Percentiles rank a stretch among this genome's conserved stretches.
phyloP scores from a whole-genome alignment of 352 stramenopile species.

The Plasmopara viticola region DNA sequence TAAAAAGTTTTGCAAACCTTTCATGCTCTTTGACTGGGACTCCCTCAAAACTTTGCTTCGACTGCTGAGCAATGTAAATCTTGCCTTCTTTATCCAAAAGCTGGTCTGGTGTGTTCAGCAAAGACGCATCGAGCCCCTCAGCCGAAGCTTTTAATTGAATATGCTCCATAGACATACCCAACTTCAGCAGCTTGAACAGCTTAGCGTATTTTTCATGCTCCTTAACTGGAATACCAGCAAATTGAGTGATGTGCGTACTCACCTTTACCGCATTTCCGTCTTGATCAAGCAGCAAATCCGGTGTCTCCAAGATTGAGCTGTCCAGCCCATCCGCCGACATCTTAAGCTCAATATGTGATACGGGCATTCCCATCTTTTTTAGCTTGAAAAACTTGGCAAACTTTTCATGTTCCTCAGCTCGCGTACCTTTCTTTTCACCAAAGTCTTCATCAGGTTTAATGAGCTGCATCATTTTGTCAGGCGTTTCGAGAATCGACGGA shows the following conservation, averaged over 20 bases:
- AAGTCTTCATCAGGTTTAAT: constrained; percentile 44
- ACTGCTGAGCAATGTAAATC: constrained; percentile 23
- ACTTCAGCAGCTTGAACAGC: constrained; percentile 93
- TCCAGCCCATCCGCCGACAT: constrained; percentile 91
- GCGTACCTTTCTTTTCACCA: constrained; percentile 35
- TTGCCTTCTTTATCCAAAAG: constrained; percentile 51
- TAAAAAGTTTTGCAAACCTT: constrained; percentile 74
- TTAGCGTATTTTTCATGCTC: constrained; percentile 89
- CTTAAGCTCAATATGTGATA: constrained; percentile 89
- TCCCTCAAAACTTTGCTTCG: constrained; percentile 14
- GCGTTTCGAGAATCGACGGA: constrained; percentile 53
- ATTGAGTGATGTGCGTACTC: constrained; percentile 8
- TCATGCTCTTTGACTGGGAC: constrained; percentile 60
- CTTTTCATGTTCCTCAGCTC: constrained; percentile 60
- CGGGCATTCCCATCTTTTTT: constrained; percentile 92
- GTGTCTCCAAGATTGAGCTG: constrained; percentile 71
- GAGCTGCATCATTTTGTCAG: constrained; percentile 86
- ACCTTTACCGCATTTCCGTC: constrained; percentile 55
- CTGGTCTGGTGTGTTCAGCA: constrained; percentile 53
- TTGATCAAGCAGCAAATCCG: constrained; percentile 54
- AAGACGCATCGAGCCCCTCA: constrained; percentile 43
- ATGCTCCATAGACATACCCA: constrained; percentile 83
- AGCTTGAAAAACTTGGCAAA: constrained; percentile 94
- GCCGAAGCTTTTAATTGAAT: constrained; percentile 83
- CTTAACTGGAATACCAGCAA: constrained; percentile 49